Evolutionary conservation across 257 asterid genomes (phyloP).

Genomic region (Solanum chmielewskii): DNA sequence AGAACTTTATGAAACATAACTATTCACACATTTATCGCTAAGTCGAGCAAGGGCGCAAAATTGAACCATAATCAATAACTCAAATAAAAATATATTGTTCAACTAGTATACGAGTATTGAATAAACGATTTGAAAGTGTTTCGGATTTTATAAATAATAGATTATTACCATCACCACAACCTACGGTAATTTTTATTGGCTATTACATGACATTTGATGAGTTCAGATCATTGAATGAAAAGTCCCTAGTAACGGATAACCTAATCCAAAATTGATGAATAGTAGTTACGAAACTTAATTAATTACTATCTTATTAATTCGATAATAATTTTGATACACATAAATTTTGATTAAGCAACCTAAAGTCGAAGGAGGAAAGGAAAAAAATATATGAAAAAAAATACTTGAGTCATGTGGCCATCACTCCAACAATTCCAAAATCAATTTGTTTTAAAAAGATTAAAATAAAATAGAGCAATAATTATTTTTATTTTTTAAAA

Average conservation of each 20-base stretch:
- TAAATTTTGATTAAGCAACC: not conserved
- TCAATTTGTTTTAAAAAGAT: not conserved
- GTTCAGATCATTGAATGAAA: not conserved
- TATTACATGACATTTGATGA: not conserved
- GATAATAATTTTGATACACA: not conserved
- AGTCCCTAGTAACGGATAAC: not conserved
- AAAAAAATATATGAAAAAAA: not conserved
- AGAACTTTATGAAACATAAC: not conserved
- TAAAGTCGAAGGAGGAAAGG: not conserved
- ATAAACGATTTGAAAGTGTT: not conserved
- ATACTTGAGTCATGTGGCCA: not conserved
- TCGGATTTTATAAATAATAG: too few relatives aligned
- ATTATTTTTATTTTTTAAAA: not conserved
- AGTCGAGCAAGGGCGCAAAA: rapidly evolving
- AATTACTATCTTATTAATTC: not conserved
- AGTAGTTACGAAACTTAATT: too few relatives aligned
- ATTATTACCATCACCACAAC: not conserved
- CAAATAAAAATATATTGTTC: rapidly evolving
- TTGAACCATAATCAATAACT: not conserved
- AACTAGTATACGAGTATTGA: not conserved
- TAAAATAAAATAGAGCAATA: not conserved
- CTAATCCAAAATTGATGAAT: too few relatives aligned
- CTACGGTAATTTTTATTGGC: rapidly evolving
- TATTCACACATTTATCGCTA: not conserved
- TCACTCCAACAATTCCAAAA: not conserved